Percentiles rank a stretch among this genome's conserved stretches.
Conservation (phyloP, 108 stramenopile species). For the Nitzschia sp. region DNA sequence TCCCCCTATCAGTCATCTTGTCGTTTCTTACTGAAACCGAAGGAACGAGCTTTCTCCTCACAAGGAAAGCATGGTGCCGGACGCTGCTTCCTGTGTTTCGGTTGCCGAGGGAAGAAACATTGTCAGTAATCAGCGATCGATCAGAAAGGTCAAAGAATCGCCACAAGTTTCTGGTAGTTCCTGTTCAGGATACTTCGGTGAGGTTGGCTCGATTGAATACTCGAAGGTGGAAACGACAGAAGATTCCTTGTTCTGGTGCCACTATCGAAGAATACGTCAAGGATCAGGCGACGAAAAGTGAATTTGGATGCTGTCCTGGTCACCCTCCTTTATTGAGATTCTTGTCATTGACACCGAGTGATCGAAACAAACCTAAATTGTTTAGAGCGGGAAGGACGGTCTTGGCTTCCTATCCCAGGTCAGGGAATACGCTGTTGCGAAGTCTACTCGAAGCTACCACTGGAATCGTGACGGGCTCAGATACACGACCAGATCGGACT, state of each 20-base stretch:
- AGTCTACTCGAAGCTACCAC: constrained; percentile 78
- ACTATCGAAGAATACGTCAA: constrained; percentile 11
- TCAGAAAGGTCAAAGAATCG: constrained; percentile 6
- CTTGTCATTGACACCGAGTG: constrained; percentile 10
- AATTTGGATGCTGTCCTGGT: constrained; percentile 7
- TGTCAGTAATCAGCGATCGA: constrained; percentile 14
- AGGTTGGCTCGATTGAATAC: constrained; percentile 79
- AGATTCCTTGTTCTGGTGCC: neutral
- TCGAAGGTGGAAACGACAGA: constrained; percentile 46
- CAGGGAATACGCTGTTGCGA: constrained; percentile 87
- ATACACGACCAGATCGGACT: constrained; percentile 88
- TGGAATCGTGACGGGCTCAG: constrained; percentile 89
- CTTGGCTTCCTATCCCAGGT: constrained; percentile 88
- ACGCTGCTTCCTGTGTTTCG: constrained; percentile 65
- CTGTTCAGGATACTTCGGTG: constrained; percentile 68
- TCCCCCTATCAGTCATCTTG: constrained; percentile 68
- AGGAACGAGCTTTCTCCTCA: constrained; percentile 62
- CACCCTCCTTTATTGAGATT: constrained; percentile 38
- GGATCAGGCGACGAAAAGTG: constrained; percentile 24
- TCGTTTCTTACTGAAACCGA: constrained; percentile 69
- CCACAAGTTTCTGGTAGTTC: constrained; percentile 52
- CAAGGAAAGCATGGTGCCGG: constrained; percentile 48
- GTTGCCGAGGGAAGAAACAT: neutral
- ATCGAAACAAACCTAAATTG: neutral
- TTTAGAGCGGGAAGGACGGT: constrained; percentile 45